These are phyloP conservation scores for Artemisia argyi DNA, from an alignment of 129 eudicot genomes.

Conservation along the genomic window DNA sequence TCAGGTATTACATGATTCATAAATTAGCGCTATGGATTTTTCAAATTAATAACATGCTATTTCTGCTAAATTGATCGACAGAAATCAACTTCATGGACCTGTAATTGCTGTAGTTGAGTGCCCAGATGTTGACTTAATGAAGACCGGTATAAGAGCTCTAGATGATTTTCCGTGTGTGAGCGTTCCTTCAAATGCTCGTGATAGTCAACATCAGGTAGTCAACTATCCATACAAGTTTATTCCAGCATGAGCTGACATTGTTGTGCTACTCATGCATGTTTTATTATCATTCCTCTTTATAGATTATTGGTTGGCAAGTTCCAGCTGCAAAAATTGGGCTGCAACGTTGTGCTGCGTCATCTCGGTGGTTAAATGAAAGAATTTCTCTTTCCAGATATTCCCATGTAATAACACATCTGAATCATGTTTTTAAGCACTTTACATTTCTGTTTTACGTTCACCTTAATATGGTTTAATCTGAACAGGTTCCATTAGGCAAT, in stretches of 20 bases:
- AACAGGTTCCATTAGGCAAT: slow-evolving; percentile 95
- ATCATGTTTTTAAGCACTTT: slow-evolving; percentile 1
- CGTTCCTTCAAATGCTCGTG: slow-evolving; percentile 86
- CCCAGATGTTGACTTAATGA: slow-evolving; percentile 62
- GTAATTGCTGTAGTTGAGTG: slow-evolving; percentile 80
- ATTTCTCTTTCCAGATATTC: slow-evolving; percentile 93
- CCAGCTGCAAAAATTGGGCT: slow-evolving; percentile 78
- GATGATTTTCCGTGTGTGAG: slow-evolving; percentile 86
- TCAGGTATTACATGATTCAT: slow-evolving; percentile 51
- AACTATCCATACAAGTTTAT: slow-evolving; percentile 27
- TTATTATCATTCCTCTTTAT: slow-evolving; percentile 22
- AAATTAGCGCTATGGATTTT: not conserved
- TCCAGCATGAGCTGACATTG: slow-evolving; percentile 20
- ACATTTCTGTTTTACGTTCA: slow-evolving; percentile 15
- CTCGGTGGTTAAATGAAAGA: slow-evolving; percentile 89
- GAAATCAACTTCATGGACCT: slow-evolving; percentile 70
- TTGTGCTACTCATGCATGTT: slow-evolving; percentile 25
- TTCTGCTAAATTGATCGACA: slow-evolving; percentile 35
- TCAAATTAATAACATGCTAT: not conserved
- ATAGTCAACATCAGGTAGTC: slow-evolving; percentile 83
- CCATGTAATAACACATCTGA: slow-evolving; percentile 50
- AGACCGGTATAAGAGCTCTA: slow-evolving; percentile 58
- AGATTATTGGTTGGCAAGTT: slow-evolving; percentile 98
- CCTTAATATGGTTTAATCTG: slow-evolving; percentile 18
- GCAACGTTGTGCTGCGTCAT: slow-evolving; percentile 93